Base-by-base conservation (phyloP, 2,329 filamentous ascomycete species). In the Monilinia vaccinii-corymbosi region DNA sequence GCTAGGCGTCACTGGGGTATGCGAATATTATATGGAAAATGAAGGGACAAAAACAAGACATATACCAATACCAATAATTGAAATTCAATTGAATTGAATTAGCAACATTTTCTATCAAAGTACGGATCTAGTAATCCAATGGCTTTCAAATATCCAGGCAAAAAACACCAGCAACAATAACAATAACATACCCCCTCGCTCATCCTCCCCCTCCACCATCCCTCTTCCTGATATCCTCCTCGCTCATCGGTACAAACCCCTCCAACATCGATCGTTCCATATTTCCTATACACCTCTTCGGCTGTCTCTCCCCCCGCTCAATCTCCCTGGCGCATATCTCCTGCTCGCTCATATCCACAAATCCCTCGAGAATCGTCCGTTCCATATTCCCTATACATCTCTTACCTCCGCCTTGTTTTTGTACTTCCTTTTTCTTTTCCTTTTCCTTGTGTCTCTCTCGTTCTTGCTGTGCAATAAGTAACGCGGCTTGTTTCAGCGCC, bases 241-340 rank as follows among this genome's bases (percentile, higher is more conserved):
- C 47, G 9, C 34, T 38, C 25, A 25, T 31, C 10, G 44, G 23
- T 10, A 56, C 32, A 44, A 42, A 45, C 0, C 48, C 60, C 21
- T 61, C 60, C 14, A 62, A 10, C 16, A 48, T 50, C 8, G 49
- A 56, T 14, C 57, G 21, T 31, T 45, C 47, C 60, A 62, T 62
- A 60, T 62, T 52, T 18, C 60, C 60, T 4, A 60, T 53, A 34
- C 23, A 47, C 11, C 44, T n/a, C 42, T 49, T 18, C 32, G 45
- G 51, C 1, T 8, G n/a, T 23, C 23, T 25, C 5, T 18, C 28
- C 3, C 40, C 52, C 2, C 14, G 9, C 9, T 34, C 42, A 8
- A 56, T 14, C 31, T 46, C 28, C 18, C 18, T n/a, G 8, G 50
- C 50, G 1, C n/a, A 23, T 3, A 53, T 42, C 13, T 53, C 50